phyloP scores from a whole-genome alignment of 1,284 basidiomycete genomes.

The Grifola frondosa region DNA sequence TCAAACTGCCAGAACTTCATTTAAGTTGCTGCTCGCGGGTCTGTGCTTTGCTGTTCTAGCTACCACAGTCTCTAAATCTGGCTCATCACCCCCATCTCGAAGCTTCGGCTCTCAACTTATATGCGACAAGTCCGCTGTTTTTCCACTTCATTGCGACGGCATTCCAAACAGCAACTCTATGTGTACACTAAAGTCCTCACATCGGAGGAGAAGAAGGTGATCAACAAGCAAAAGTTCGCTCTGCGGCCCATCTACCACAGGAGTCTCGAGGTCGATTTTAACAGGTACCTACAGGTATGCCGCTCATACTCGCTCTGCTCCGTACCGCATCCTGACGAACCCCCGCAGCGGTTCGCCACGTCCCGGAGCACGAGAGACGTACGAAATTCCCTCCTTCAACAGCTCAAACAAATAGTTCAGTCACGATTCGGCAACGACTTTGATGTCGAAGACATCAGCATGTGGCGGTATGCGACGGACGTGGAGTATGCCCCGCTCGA shows the following conservation, averaged over 20 bases:
- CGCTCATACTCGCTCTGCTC: too few species aligned
- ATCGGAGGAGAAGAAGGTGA: constrained; percentile 1
- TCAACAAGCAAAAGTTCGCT: not conserved
- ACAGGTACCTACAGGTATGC: not conserved
- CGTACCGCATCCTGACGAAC: too few species aligned
- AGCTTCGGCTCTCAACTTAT: too few species aligned
- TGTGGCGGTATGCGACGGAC: constrained; percentile 8
- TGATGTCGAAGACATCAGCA: constrained; percentile 14
- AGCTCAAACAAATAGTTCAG: not conserved
- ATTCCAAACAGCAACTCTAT: constrained; percentile 1
- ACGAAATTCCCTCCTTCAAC: not conserved
- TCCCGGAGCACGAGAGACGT: too few species aligned
- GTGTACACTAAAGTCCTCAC: not conserved
- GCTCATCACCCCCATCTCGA: not conserved
- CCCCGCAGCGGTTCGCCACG: too few species aligned
- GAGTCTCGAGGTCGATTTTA: not conserved
- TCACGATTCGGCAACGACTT: constrained; percentile 8
- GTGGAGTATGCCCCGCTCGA: constrained; percentile 9
- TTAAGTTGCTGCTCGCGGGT: too few species aligned
- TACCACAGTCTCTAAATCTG: not conserved
- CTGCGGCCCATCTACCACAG: not conserved
- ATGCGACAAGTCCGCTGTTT: constrained; percentile 5
- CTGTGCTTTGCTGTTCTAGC: not conserved
- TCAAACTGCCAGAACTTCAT: too few species aligned
- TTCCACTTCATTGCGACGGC: not conserved